Percentiles rank a stretch among this genome's conserved stretches.
These are phyloP conservation scores for Conoideocrella luteorostrata DNA, from an alignment of 2,329 filamentous ascomycete species.

Conservation along the genomic window DNA sequence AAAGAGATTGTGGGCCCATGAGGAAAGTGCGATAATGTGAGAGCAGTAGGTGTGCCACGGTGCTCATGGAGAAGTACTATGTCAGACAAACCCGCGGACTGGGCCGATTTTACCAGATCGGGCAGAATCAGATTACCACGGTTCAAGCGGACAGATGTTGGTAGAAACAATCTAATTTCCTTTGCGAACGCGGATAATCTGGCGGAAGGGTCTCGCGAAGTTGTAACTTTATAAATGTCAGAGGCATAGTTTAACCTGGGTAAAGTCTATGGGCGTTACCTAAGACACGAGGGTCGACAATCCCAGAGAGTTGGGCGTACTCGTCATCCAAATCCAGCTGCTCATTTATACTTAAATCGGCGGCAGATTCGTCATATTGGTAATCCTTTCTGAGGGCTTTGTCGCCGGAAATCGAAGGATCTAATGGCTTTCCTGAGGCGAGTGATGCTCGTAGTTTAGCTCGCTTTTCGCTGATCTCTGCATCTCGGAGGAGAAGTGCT, in stretches of 20 bases:
- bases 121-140: conserved; percentile 84
- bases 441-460: conserved; percentile 80
- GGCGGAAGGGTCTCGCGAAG: conserved; percentile 79
- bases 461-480: conserved; percentile 86
- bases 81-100: conserved; percentile 74
- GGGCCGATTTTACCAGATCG: conserved; percentile 76
- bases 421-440: conserved; percentile 80
- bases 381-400: conserved; percentile 78
- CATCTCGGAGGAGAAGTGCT: conserved; percentile 80
- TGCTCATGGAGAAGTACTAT: conserved; percentile 87
- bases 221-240: too few species aligned
- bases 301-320: conserved; percentile 83
- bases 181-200: conserved; percentile 87
- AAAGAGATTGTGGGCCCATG: conserved; percentile 78
- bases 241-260: too few species aligned
- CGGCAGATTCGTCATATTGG: conserved; percentile 83
- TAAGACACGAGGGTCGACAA: conserved; percentile 81
- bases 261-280: conserved; percentile 61
- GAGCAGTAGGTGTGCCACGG: conserved; percentile 81
- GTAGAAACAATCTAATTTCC: conserved; percentile 76
- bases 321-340: conserved; percentile 78
- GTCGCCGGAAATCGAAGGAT: conserved; percentile 79
- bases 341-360: conserved; percentile 60
- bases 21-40: conserved; percentile 82
- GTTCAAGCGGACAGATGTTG: conserved; percentile 82